These are phyloP conservation scores for Gossypium davidsonii DNA, from an alignment of 441 rosid genomes.

Conservation along the genomic window DNA sequence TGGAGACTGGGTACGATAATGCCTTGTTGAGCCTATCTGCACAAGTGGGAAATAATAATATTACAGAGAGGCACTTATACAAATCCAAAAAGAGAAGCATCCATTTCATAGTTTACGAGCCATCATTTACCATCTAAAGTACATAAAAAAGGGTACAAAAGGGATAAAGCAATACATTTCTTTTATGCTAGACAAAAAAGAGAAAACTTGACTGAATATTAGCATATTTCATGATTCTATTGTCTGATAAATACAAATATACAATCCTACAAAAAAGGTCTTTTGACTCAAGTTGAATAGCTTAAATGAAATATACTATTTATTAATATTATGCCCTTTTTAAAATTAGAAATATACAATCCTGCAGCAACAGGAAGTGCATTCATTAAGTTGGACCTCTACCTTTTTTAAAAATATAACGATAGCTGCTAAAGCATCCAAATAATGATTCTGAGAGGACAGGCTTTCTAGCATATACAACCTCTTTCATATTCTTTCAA, in stretches of 20 bases:
- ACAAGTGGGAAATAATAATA: slow-evolving; percentile 13
- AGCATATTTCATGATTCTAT: background rate
- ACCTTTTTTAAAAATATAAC: background rate
- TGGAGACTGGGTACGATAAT: slow-evolving; percentile 35
- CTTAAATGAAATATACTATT: background rate
- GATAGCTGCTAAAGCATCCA: background rate
- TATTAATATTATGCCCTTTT: background rate
- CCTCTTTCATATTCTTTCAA: background rate
- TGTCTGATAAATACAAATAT: background rate
- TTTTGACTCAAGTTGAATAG: background rate
- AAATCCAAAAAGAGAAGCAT: background rate
- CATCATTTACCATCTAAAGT: background rate
- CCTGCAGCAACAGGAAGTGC: background rate
- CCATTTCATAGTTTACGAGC: background rate
- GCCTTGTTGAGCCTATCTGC: slow-evolving; percentile 34
- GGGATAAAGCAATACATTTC: background rate
- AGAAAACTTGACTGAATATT: background rate
- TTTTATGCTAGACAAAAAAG: background rate
- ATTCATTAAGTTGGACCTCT: background rate
- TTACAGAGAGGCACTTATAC: background rate
- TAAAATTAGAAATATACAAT: background rate
- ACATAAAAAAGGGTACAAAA: background rate
- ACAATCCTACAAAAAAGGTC: background rate
- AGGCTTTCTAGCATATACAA: background rate
- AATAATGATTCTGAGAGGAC: background rate